Evolutionary conservation across 129 eudicot genomes (phyloP).

Genomic region (Sambucus nigra): DNA sequence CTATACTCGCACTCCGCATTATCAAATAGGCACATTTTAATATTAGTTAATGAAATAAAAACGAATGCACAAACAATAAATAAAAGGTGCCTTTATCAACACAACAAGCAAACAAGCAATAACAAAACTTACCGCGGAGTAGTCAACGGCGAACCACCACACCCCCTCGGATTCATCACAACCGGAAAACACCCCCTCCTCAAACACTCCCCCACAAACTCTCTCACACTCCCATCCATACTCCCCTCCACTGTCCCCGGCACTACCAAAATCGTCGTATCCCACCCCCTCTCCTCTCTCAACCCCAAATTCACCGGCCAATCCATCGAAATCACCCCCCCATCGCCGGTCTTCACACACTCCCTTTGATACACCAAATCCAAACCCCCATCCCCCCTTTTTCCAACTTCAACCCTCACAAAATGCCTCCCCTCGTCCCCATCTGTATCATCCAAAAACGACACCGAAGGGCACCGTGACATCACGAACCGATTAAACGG

Average conservation of each 20-base stretch:
- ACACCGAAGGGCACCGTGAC: conserved; percentile 58
- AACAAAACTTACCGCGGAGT: conserved; percentile 51
- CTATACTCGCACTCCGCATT: background rate
- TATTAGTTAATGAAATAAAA: too few species aligned
- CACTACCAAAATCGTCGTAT: conserved; percentile 55
- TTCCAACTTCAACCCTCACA: conserved; percentile 23
- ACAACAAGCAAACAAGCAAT: background rate
- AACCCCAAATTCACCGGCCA: conserved; percentile 76
- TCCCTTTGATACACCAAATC: conserved; percentile 62
- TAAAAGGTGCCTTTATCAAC: background rate
- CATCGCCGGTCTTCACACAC: conserved; percentile 69
- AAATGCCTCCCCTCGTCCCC: conserved; percentile 42
- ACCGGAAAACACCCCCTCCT: conserved; percentile 70
- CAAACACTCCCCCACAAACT: conserved; percentile 57
- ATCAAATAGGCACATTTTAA: background rate
- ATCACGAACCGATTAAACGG: conserved; percentile 79
- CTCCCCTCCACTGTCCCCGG: conserved; percentile 76
- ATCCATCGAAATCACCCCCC: conserved; percentile 78
- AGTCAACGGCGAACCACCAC: conserved; percentile 77
- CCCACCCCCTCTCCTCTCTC: conserved; percentile 47
- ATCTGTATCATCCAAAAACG: conserved; percentile 31
- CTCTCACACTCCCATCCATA: conserved; percentile 38
- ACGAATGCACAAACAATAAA: background rate
- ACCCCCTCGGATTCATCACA: conserved; percentile 88
- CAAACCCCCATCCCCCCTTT: conserved; percentile 8